A percentile compares a stretch with the other conserved stretches of the same genome.
Evolutionary conservation across 768 basidiomycete genomes (phyloP).

Genomic region (Podaxis sp.): DNA sequence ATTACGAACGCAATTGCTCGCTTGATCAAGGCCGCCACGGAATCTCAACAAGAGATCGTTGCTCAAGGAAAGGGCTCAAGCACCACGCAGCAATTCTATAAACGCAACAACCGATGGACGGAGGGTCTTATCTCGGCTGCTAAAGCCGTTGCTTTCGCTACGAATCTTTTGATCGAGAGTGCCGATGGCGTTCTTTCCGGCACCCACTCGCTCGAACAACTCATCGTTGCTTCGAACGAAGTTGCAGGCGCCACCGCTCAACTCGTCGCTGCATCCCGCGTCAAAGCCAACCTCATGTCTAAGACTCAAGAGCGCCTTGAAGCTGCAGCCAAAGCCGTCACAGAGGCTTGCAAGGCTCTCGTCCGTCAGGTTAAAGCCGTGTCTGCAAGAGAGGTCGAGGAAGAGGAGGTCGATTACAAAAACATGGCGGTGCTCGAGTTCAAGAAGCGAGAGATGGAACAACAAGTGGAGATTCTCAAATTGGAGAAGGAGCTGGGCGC

Average conservation of each 20-base stretch:
- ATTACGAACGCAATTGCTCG: conserved; percentile 95
- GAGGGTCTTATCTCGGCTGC: conserved; percentile 98
- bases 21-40: conserved; percentile 94
- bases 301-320: conserved; percentile 98
- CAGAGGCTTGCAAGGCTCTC: conserved; percentile 94
- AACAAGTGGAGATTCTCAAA: conserved; percentile 97
- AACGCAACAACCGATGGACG: conserved; percentile 99
- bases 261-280: conserved; percentile 96
- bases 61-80: conserved; percentile 92
- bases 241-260: conserved; percentile 97
- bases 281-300: conserved; percentile 98
- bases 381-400: conserved; percentile 76
- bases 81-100: conserved; percentile 96
- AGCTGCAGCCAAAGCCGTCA: conserved; percentile 95
- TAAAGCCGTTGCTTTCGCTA: conserved; percentile 96
- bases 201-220: conserved; percentile 95
- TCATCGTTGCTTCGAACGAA: conserved; percentile 99
- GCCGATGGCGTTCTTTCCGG: conserved; percentile 97
- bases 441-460: conserved; percentile 98
- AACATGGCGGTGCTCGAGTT: conserved; percentile 94
- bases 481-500: conserved; percentile 94
- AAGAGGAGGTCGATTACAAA: conserved; percentile 86
- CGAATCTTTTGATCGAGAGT: conserved; percentile 91
- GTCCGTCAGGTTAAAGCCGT: conserved; percentile 96
- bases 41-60: conserved; percentile 98